Evolutionary conservation across 2,329 filamentous ascomycete genomes (phyloP).

Genomic region (Colletotrichum gloeosporioides): DNA sequence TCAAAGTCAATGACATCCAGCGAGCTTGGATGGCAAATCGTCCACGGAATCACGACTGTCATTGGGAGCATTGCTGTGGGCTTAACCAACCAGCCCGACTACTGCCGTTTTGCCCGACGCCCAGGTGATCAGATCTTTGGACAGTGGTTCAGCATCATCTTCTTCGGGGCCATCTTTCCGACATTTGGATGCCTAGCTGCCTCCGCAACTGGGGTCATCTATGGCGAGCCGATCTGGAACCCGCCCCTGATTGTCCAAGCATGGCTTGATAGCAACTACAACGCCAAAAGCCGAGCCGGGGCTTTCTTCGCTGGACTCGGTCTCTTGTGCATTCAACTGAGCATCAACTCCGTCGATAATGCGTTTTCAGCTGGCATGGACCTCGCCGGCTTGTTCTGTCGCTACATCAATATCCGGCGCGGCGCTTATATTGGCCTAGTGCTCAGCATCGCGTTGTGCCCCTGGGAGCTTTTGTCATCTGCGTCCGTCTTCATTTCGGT

Average conservation of each 20-base stretch:
- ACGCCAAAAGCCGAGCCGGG: conserved; percentile 7
- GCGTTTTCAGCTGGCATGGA: conserved; percentile 57
- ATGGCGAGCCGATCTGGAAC: conserved; percentile 45
- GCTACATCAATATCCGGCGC: conserved; percentile 61
- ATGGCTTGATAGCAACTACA: conserved; percentile 8
- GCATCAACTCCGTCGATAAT: conserved; percentile 24
- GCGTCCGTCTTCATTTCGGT: conserved; percentile 41
- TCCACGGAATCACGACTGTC: conserved; percentile 43
- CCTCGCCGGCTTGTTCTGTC: conserved; percentile 55
- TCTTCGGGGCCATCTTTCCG: conserved; percentile 42
- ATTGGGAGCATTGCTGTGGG: conserved; percentile 50
- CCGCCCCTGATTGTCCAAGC: conserved; percentile 30
- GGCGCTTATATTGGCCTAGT: conserved; percentile 54
- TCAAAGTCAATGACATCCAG: conserved; percentile 8
- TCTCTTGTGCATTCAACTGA: conserved; percentile 19
- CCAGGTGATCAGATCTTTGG: conserved; percentile 47
- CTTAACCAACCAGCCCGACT: conserved; percentile 50
- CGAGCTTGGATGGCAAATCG: conserved; percentile 39
- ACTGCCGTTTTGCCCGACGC: conserved; percentile 43
- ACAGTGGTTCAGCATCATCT: conserved; percentile 40
- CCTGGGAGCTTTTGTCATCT: conserved; percentile 55
- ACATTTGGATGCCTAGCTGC: conserved; percentile 43
- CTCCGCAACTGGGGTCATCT: conserved; percentile 30
- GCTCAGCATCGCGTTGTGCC: conserved; percentile 49
- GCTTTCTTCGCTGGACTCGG: conserved; percentile 24